Evolutionary conservation across 129 eudicot genomes (phyloP).

Genomic region (Silybum marianum): DNA sequence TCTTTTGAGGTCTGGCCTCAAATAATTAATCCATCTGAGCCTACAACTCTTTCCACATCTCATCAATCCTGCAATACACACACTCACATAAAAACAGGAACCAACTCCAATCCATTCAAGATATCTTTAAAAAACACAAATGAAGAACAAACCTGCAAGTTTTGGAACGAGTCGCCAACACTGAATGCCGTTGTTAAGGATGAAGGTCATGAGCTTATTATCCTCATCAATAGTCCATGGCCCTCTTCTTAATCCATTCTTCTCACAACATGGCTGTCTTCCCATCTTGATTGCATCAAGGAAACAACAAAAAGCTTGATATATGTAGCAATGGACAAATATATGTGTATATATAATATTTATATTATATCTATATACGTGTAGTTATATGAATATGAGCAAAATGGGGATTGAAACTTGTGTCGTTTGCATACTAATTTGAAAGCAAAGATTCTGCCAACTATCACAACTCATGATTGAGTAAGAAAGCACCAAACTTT

Average conservation of each 20-base stretch:
- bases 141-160: constrained; percentile 61
- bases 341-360: constrained; percentile 5
- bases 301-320: neutral
- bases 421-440: constrained; percentile 32
- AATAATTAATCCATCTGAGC: constrained; percentile 77
- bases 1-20: constrained; percentile 83
- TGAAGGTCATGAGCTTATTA: constrained; percentile 71
- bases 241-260: constrained; percentile 76
- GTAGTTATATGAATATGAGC: constrained; percentile 7
- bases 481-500: constrained; percentile 53
- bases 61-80: constrained; percentile 53
- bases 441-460: constrained; percentile 78
- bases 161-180: constrained; percentile 87
- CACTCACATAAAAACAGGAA: neutral
- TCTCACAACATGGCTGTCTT: constrained; percentile 85
- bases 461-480: constrained; percentile 59
- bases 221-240: constrained; percentile 95
- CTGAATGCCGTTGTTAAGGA: constrained; percentile 74
- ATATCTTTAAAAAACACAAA: neutral
- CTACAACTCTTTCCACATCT: constrained; percentile 96
- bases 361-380: neutral
- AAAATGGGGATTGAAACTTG: constrained; percentile 20
- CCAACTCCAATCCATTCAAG: neutral
- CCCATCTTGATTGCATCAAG: constrained; percentile 57
- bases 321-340: constrained; percentile 1